A percentile compares a stretch with the other conserved stretches of the same genome.
phyloP scores from a whole-genome alignment of 129 eudicot species.

The Ambrosia trifida region DNA sequence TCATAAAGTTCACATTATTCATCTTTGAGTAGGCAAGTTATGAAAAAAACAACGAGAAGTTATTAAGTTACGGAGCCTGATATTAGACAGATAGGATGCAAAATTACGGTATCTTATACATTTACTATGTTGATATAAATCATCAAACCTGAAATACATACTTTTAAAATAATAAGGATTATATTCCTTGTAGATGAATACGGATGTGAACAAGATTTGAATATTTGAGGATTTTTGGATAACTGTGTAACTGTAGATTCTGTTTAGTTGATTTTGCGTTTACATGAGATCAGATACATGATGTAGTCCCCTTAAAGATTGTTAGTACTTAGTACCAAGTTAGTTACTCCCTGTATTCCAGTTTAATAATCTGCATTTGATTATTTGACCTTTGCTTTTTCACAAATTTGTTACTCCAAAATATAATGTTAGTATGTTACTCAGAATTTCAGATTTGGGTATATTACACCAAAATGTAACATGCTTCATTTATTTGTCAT shows the following conservation, averaged over 20 bases:
- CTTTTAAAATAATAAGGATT: neutral
- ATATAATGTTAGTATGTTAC: neutral
- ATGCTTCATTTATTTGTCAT: neutral
- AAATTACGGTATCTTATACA: neutral
- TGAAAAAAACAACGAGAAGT: neutral
- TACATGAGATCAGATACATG: constrained; percentile 3
- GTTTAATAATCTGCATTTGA: neutral
- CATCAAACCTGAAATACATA: neutral
- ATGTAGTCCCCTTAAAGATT: constrained; percentile 8
- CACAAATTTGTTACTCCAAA: constrained; percentile 7
- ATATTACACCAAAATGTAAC: neutral
- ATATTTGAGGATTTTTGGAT: neutral
- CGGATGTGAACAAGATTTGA: neutral
- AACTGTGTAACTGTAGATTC: neutral
- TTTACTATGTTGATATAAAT: constrained; percentile 6
- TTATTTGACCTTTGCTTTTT: neutral
- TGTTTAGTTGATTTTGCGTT: neutral
- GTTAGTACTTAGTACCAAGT: neutral
- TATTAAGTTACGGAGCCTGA: neutral
- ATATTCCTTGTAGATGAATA: constrained; percentile 9
- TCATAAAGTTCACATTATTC: neutral
- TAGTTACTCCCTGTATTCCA: constrained; percentile 8
- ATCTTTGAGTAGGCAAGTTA: neutral
- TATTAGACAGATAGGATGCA: constrained; percentile 6
- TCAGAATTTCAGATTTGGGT: neutral